Evolutionary conservation across 768 basidiomycete genomes (phyloP).

Genomic region (Sistotremastrum niveocremeum): DNA sequence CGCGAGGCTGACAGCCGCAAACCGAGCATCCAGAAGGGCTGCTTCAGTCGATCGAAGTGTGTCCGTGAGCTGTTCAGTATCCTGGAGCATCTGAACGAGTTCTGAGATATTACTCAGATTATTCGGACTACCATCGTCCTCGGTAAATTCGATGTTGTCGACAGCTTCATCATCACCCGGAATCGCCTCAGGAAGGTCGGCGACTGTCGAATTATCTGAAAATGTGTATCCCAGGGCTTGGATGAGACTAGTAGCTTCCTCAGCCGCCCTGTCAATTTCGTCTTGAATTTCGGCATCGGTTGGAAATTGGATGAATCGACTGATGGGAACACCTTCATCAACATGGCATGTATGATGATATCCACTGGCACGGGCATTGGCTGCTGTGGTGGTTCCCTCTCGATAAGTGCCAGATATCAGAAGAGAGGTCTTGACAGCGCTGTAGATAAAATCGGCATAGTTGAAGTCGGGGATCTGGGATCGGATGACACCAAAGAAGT

Average conservation of each 20-base stretch:
- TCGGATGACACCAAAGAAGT: constrained; percentile 20
- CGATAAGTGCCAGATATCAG: not conserved
- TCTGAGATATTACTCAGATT: no score
- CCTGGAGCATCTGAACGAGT: no score
- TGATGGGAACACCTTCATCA: constrained; percentile 12
- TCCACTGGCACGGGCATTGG: constrained; percentile 7
- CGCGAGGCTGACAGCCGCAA: no score
- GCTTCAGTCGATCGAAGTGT: no score
- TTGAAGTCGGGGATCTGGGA: constrained; percentile 23
- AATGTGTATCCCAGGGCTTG: not conserved
- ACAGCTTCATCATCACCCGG: no score
- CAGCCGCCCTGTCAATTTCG: constrained; percentile 1
- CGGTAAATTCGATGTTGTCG: no score
- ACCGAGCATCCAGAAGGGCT: no score
- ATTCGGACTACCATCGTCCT: no score
- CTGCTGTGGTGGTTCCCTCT: constrained; percentile 1
- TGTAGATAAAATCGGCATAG: constrained; percentile 16
- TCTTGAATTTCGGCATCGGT: constrained; percentile 5
- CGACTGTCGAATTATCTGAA: constrained; percentile 4
- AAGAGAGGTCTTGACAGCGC: constrained; percentile 19
- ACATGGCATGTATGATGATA: constrained; percentile 12
- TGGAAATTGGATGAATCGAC: constrained; percentile 6
- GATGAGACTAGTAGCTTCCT: constrained; percentile 7
- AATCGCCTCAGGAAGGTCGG: constrained; percentile 1
- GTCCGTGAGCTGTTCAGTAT: no score